A percentile compares a stretch with the other conserved stretches of the same genome.
phyloP scores from a whole-genome alignment of 2,329 filamentous ascomycete species.

The Aspergillus neotritici region DNA sequence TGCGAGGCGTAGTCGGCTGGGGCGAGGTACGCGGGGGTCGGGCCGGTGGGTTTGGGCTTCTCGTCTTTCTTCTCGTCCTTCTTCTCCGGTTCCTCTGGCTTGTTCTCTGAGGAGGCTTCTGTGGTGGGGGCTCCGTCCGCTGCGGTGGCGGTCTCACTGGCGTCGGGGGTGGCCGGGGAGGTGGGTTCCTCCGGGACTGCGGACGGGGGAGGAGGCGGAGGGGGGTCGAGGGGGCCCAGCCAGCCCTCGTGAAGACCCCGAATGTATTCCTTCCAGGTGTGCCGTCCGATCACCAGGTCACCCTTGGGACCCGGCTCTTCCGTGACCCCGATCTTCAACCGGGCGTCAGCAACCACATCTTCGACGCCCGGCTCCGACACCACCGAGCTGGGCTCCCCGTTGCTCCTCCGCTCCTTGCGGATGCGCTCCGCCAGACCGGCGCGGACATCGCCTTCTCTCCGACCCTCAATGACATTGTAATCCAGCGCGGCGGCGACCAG shows the following conservation, averaged over 20 bases:
- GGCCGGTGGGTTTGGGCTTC: slow-evolving; percentile 48
- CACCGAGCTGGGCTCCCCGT: slow-evolving; percentile 49
- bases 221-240: slow-evolving; percentile 70
- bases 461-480: slow-evolving; percentile 91
- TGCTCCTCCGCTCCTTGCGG: slow-evolving; percentile 58
- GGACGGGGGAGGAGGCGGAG: slow-evolving; percentile 23
- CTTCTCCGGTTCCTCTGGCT: slow-evolving; percentile 39
- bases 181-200: slow-evolving; percentile 9
- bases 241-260: slow-evolving; percentile 92
- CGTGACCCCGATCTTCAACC: slow-evolving; percentile 60
- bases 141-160: slow-evolving; percentile 9
- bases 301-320: slow-evolving; percentile 71
- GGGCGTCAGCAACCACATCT: slow-evolving; percentile 56
- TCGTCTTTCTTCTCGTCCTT: slow-evolving; percentile 44
- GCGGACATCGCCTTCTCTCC: slow-evolving; percentile 86
- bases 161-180: slow-evolving; percentile 11
- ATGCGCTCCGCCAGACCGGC: slow-evolving; percentile 83
- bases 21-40: slow-evolving; percentile 68
- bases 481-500: slow-evolving; percentile 84
- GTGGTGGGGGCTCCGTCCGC: slow-evolving; percentile 20
- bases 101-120: neutral
- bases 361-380: slow-evolving; percentile 49
- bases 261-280: slow-evolving; percentile 97
- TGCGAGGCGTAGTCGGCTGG: slow-evolving; percentile 66
- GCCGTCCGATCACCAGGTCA: slow-evolving; percentile 81